These are phyloP conservation scores for Plasmodium cynomolgi DNA, from an alignment of 169 alveolate genomes.

Conservation along the genomic window DNA sequence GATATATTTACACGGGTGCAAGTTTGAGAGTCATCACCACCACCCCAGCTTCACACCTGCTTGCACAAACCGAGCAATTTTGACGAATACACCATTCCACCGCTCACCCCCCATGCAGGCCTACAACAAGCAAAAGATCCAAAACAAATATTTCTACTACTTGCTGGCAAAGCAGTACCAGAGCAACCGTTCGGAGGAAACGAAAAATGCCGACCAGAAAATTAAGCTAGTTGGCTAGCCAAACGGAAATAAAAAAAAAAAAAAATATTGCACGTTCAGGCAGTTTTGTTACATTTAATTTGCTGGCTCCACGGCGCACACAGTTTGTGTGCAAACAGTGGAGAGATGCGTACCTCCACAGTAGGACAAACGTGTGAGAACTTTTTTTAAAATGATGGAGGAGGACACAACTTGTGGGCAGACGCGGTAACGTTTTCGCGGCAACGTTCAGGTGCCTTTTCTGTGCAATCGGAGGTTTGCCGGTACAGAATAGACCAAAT, in stretches of 20 bases:
- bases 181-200: background rate
- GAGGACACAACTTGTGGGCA: background rate
- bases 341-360: background rate
- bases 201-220: background rate
- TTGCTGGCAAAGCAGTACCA: constrained; percentile 64
- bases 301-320: background rate
- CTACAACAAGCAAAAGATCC: constrained; percentile 54
- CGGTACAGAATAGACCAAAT: background rate
- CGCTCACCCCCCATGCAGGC: constrained; percentile 28
- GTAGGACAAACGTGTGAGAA: background rate
- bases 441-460: background rate
- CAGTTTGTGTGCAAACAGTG: background rate
- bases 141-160: constrained; percentile 58
- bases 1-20: background rate
- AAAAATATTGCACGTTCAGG: background rate
- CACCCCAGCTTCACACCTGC: background rate
- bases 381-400: background rate
- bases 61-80: background rate
- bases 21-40: background rate
- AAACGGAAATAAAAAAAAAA: background rate
- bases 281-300: background rate
- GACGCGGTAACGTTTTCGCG: background rate
- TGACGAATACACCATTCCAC: background rate
- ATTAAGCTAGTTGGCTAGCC: constrained; percentile 61
- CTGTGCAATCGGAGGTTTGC: background rate